phyloP scores from a whole-genome alignment of 768 basidiomycete genomes.

The Hypsizygus marmoreus region DNA sequence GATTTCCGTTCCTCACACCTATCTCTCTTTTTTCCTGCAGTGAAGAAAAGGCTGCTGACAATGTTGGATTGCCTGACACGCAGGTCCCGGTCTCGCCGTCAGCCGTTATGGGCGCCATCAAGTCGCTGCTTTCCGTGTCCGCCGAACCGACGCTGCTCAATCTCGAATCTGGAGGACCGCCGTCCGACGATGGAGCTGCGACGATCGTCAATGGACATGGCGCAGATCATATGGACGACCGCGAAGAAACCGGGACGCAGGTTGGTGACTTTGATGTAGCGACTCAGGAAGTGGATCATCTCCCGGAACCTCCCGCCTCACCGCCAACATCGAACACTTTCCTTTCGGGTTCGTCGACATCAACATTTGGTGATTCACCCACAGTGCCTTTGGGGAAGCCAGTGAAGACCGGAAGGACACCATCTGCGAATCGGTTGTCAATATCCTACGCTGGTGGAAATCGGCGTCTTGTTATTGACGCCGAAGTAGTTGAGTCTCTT shows the following conservation, averaged over 20 bases:
- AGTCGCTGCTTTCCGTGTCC: constrained; percentile 47
- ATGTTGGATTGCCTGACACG: constrained; percentile 45
- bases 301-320: constrained; percentile 62
- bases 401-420: constrained; percentile 44
- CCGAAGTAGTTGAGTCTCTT: constrained; percentile 80
- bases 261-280: constrained; percentile 17
- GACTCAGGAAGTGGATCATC: constrained; percentile 41
- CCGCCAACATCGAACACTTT: constrained; percentile 56
- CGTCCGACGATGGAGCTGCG: constrained; percentile 24
- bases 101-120: constrained; percentile 13
- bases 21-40: constrained; percentile 39
- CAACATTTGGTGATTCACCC: constrained; percentile 49
- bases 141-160: constrained; percentile 55
- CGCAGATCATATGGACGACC: constrained; percentile 14
- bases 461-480: constrained; percentile 84
- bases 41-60: constrained; percentile 49
- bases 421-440: constrained; percentile 86
- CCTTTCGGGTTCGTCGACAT: constrained; percentile 39
- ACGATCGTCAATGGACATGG: constrained; percentile 25
- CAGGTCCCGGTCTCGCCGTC: constrained; percentile 35
- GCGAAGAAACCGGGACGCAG: constrained; percentile 22
- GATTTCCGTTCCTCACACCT: constrained; percentile 38
- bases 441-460: constrained; percentile 93
- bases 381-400: constrained; percentile 34
- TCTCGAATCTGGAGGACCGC: constrained; percentile 32